Evolutionary conservation across 768 basidiomycete species (phyloP), one percentile per base, ranked within the genome.

Genomic region (Suillus alpinus): DNA sequence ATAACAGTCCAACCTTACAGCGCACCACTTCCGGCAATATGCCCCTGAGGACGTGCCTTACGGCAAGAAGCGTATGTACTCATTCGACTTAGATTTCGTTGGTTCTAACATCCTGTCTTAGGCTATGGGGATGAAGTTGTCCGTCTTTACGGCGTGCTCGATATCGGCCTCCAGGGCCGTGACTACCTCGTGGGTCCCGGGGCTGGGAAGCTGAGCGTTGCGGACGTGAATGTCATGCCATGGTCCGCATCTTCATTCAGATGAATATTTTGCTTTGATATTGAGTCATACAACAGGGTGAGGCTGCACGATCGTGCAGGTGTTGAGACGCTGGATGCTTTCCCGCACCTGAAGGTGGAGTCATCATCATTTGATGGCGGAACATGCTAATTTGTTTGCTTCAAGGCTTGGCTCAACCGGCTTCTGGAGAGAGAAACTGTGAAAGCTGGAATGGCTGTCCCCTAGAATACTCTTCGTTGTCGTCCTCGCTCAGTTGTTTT

Each of bases 181-280:
- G 92, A 94, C 43, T 95, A 82, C 71, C 84, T 96, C 16, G 92
- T 83, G 18, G 93, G 94, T n/a, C 76, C 86, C 12, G 87, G 84
- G 0, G 77, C 78, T 58, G 91, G 89, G 29, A 86, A 83, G 65
- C 84, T 81, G 69, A 85, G 80, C 43, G 73, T 94, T 51, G 94
- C 90, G 7, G 91, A 92, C 67, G 75, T 90, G 59, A 93, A 92
- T 60, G 78, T 79, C 4, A 68, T 83, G 59, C 79, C 88, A 4
- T 92, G 89, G 89, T 86, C 63, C 60, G 72, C 59, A 12, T 3
- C 14, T 4, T 13, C n/a, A 29, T 56, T 13, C 16, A 20, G 10
- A 31, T 26, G 13, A n/a, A 39, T 39, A 26, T 37, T 10, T 53
- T 37, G 20, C 36, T 37, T 55, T 26, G 53, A 39, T 5, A 37